Base-by-base conservation (phyloP, 2,329 filamentous ascomycete genomes). In the Aspergillus quadrilineatus region DNA sequence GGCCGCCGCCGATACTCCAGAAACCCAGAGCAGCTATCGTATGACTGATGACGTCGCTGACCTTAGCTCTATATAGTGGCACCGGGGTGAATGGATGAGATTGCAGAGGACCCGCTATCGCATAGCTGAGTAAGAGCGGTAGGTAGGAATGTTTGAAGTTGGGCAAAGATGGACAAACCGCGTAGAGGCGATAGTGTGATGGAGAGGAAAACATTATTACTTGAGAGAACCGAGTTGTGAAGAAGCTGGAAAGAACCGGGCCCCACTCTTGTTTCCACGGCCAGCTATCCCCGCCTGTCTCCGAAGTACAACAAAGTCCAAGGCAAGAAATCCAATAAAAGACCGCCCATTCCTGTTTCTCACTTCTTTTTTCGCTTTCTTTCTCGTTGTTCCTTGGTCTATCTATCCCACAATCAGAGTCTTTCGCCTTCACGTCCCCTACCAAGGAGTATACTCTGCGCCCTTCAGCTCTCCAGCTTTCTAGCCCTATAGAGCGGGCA, bases 241-340 rank as follows among this genome's bases (percentile, higher is more conserved):
- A 44, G 42, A 12, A 9, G 22, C 17, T 17, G 42, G 17, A 44
- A 26, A 44, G 42, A 28, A 10, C 42, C 6, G 28, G 42, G 14
- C 61, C 57, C 49, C n/a, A 10, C 29, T 57, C 50, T 60, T 54
- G 56, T 37, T 57, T 48, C 52, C 52, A 54, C 52, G 52, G 52
- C 52, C 52, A 34, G 36, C 65, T 68, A 70, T 69, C 64, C 65
- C 68, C 68, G 66, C 61, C 61, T 46, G 54, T 42, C 44, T 64
- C 66, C 67, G 63, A 65, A 62, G 63, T 58, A 53, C 59, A 55
- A 48, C 42, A 55, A 50, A 45, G 54, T 41, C 49, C 15, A 57
- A 55, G 50, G 44, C 34, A 14, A 37, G 34, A 37, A 52, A 59
- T 57, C 46, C 52, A 59, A 61, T 56, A 59, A 59, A 61, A 53